These are phyloP conservation scores for Setaria viridis DNA, from an alignment of 202 grass and related monocot species.

Conservation along the genomic window DNA sequence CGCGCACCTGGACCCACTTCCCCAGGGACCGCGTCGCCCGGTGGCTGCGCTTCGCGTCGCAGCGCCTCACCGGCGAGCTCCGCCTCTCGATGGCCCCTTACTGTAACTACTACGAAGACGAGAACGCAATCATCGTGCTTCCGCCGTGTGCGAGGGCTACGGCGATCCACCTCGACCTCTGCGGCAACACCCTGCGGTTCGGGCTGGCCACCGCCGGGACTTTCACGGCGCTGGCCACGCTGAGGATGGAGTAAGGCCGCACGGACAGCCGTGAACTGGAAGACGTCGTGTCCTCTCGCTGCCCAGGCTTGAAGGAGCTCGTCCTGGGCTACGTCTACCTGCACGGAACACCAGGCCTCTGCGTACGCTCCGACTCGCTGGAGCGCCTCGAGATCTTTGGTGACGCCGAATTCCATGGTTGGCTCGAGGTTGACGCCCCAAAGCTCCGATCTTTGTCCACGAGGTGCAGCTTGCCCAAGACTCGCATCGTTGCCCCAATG, in stretches of 20 bases:
- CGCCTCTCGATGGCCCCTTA: neutral
- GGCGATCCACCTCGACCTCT: neutral
- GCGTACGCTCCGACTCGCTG: neutral
- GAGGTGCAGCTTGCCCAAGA: too few species aligned
- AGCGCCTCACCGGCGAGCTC: neutral
- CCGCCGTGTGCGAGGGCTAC: neutral
- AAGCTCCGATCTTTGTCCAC: too few species aligned
- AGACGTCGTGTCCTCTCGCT: neutral
- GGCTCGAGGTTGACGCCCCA: too few species aligned
- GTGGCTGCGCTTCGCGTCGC: neutral
- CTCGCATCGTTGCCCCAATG: too few species aligned
- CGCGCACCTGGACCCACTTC: too few species aligned
- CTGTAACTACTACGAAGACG: too few species aligned
- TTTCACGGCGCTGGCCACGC: too few species aligned
- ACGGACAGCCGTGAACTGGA: neutral
- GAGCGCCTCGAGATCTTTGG: too few species aligned
- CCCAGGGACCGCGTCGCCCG: neutral
- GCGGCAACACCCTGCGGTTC: neutral
- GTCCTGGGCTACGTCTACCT: neutral
- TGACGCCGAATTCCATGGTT: too few species aligned
- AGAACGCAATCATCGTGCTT: neutral
- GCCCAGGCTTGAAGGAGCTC: conserved; percentile 4
- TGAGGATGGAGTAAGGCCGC: too few species aligned
- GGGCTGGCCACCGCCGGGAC: too few species aligned
- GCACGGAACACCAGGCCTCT: too few species aligned